Evolutionary conservation across 2,329 filamentous ascomycete species (phyloP), one percentile per base, ranked within the genome.

Genomic region (Bipolaris gigantea): DNA sequence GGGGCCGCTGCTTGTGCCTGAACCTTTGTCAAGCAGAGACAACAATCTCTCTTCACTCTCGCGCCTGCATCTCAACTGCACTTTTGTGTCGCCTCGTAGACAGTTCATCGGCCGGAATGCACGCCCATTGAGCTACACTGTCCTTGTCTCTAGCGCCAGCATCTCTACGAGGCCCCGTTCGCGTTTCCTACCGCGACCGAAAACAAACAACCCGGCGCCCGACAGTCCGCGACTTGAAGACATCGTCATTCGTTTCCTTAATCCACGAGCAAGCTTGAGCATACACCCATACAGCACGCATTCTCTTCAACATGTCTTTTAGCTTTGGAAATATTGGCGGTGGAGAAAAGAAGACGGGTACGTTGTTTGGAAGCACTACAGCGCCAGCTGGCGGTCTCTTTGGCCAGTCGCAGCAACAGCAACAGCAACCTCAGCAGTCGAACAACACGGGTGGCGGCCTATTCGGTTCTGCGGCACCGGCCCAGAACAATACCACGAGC

Each of bases 381-480:
- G 70, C 67, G 21, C 72, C 72, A 21, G 43, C 72, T 36, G 73
- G 76, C 33, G 73, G 76, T 39, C 59, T 77, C 15, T 79, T 79
- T 44, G 74, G 57, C 36, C 64, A 69, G 55, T 71, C 70, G 45
- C 75, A 72, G 52, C 66, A 69, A 55, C 59, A 57, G 21, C 57
- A 61, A 39, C 38, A 40, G 48, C 50, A 53, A 23, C 55, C 56
- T 18, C 58, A 46, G 36, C 57, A 55, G 45, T 35, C 52, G 25
- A 59, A 50, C n/a, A 30, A 49, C 34, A 45, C 54, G n/a, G 60
- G 63, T 13, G 52, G 53, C 15, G 40, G 59, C 32, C 58, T 68
- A n/a, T 68, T 70, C 50, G 64, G 64, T 4, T 57, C 56, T 10
- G 42, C 50, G 2, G 50, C 61, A 18, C 46, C 46, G n/a, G 53